Evolutionary conservation across 1,284 basidiomycete genomes (phyloP), one percentile per base, ranked within the genome.

Genomic region (Pisolithus thermaeus): DNA sequence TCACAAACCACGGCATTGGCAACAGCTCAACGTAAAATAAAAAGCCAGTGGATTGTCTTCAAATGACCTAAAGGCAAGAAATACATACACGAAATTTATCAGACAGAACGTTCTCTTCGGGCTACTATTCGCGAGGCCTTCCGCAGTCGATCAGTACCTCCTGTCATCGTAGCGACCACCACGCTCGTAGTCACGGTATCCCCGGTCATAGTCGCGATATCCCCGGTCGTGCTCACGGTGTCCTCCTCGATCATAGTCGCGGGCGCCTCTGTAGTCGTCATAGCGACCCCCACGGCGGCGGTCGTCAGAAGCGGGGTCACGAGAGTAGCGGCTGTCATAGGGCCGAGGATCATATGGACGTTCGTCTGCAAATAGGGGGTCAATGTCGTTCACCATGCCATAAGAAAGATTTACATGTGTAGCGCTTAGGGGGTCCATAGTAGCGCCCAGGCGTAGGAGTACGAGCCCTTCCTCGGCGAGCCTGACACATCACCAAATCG

Each of bases 381-480:
- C 7, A 61, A 32, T 7, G 35, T 8, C 47, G 37, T 54, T 42
- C 56, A 47, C 50, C 47, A 28, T 46, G 25, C 7, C 12, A 27
- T 46, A 43, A 48, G 62, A 32, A n/a, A 32, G 61, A 60, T 72
- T 40, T 60, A 82, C 81, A 67, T 53, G 87, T 84, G 51, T 77
- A 73, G 44, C 86, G 79, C 72, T 94, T 93, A 50, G 92, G 89
- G 38, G 92, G 92, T 0, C 93, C 92, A 59, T 90, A 92, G 80
- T 98, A 98, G 52, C 88, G 77, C 45, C 95, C 95, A 14, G 95
- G 95, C 11, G 95, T 98, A 3, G 95, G 95, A 6, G 94, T 97
- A 57, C 95, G 81, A 20, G 94, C 93, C 60, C 95, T 88, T 53
- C 88, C 93, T 64, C 95, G 89, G 56, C 92, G 90, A 62, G 95